Conservation (phyloP, 2,329 filamentous ascomycete genomes). For the Beauveria sp. region DNA sequence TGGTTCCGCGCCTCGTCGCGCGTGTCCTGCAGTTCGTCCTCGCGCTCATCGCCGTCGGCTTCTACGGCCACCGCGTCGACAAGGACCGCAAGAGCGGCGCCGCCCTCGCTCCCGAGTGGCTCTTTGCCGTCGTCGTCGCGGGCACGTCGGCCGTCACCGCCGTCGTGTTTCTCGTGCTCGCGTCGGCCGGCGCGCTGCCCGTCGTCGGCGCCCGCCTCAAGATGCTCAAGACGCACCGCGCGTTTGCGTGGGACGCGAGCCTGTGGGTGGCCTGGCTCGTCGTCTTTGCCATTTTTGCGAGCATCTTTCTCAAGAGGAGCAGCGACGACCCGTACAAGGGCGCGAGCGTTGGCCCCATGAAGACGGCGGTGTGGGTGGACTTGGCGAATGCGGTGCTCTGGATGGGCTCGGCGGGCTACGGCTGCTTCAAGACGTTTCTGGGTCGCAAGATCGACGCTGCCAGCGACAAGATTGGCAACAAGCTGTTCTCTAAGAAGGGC, state of each 20-base stretch:
- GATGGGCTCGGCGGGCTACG: slow-evolving; percentile 41
- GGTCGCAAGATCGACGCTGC: slow-evolving; percentile 32
- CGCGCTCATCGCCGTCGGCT: slow-evolving; percentile 58
- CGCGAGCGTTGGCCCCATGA: slow-evolving; percentile 46
- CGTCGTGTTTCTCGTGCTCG: slow-evolving; percentile 31
- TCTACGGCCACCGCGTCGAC: slow-evolving; percentile 59
- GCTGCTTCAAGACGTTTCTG: slow-evolving; percentile 31
- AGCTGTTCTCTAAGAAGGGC: slow-evolving; percentile 29
- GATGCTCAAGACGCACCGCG: slow-evolving; percentile 32
- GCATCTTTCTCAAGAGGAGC: slow-evolving; percentile 57
- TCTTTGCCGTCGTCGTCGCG: slow-evolving; percentile 54
- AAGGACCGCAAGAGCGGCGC: slow-evolving; percentile 28
- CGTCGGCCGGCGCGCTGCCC: slow-evolving; percentile 28
- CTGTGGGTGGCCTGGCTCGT: slow-evolving; percentile 51
- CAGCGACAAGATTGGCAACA: slow-evolving; percentile 30
- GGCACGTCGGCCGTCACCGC: slow-evolving; percentile 46
- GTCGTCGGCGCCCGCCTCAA: slow-evolving; percentile 25
- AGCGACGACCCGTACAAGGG: slow-evolving; percentile 43
- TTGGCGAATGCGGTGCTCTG: slow-evolving; percentile 60
- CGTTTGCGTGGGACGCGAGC: slow-evolving; percentile 36
- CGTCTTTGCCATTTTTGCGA: slow-evolving; percentile 65
- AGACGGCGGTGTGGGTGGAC: slow-evolving; percentile 66
- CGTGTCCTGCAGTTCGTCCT: slow-evolving; percentile 64
- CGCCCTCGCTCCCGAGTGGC: slow-evolving; percentile 50
- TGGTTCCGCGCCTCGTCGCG: slow-evolving; percentile 41